A percentile compares a stretch with the other conserved stretches of the same genome.
phyloP scores from a whole-genome alignment of 129 eudicot genomes.

The Logfia minima region DNA sequence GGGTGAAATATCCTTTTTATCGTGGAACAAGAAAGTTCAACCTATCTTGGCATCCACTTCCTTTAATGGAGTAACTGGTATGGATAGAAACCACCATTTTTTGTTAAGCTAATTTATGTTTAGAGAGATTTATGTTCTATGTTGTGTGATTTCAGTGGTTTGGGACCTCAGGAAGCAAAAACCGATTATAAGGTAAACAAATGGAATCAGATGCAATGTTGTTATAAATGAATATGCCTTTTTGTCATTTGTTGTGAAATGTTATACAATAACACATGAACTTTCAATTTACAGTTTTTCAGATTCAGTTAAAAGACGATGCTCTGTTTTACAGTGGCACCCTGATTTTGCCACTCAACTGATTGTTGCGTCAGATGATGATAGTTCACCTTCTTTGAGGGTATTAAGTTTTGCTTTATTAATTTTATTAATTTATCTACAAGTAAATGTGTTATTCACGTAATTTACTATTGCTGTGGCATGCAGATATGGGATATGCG shows the following conservation, averaged over 20 bases:
- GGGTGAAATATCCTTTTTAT: constrained; percentile 79
- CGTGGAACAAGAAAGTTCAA: constrained; percentile 91
- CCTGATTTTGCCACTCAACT: constrained; percentile 93
- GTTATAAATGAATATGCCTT: background rate
- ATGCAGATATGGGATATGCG: constrained; percentile 98
- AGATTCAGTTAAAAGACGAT: constrained; percentile 76
- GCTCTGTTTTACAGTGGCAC: constrained; percentile 98
- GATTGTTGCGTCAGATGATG: constrained; percentile 92
- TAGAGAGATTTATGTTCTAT: constrained; percentile 11
- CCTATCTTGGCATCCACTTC: constrained; percentile 90
- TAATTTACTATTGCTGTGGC: constrained; percentile 11
- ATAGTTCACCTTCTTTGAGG: constrained; percentile 77
- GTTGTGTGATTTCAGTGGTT: constrained; percentile 57
- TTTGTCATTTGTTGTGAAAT: background rate
- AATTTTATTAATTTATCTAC: background rate
- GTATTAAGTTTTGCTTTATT: constrained; percentile 34
- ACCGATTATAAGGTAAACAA: constrained; percentile 70
- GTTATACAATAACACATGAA: background rate
- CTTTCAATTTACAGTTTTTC: constrained; percentile 56
- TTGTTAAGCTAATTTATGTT: constrained; percentile 9
- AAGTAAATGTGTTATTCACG: background rate
- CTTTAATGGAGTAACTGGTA: constrained; percentile 83
- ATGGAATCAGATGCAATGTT: background rate
- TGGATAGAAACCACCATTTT: background rate
- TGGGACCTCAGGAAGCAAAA: constrained; percentile 98